Conservation (phyloP, 192 early-diverging fungal species). For the Podochytrium sp. region DNA sequence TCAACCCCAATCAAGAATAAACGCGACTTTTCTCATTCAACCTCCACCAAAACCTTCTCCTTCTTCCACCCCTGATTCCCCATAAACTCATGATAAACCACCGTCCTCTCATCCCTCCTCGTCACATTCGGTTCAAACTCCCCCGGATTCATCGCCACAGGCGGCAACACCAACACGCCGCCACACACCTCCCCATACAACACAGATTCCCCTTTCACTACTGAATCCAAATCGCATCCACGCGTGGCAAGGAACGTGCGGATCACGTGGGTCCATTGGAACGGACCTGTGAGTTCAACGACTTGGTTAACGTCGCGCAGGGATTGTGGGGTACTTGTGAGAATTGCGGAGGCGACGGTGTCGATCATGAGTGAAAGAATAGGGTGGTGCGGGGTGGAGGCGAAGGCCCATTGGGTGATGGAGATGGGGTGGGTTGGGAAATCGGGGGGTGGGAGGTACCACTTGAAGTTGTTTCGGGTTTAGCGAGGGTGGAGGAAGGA, state of each 20-base stretch:
- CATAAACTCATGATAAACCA: conserved; percentile 18
- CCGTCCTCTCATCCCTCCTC: conserved; percentile 6
- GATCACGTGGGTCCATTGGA: conserved; percentile 8
- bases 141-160: conserved; percentile 9
- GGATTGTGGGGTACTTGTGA: neutral
- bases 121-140: conserved; percentile 16
- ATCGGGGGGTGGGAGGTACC: conserved; percentile 10
- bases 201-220: conserved; percentile 1
- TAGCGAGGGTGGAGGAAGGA: neutral
- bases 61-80: conserved; percentile 21
- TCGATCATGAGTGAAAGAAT: neutral
- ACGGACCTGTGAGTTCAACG: conserved; percentile 19
- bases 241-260: neutral
- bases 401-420: conserved; percentile 22
- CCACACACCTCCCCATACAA: neutral
- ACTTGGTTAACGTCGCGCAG: neutral
- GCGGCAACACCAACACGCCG: conserved; percentile 15
- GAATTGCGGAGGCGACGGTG: neutral
- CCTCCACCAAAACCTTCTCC: neutral
- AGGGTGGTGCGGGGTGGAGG: neutral
- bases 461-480: neutral
- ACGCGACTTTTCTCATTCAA: too few species aligned
- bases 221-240: neutral
- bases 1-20: too few species aligned
- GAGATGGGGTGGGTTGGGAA: neutral